These are phyloP conservation scores for Phytophthora europaea DNA, from an alignment of 352 stramenopile genomes.

Conservation along the genomic window DNA sequence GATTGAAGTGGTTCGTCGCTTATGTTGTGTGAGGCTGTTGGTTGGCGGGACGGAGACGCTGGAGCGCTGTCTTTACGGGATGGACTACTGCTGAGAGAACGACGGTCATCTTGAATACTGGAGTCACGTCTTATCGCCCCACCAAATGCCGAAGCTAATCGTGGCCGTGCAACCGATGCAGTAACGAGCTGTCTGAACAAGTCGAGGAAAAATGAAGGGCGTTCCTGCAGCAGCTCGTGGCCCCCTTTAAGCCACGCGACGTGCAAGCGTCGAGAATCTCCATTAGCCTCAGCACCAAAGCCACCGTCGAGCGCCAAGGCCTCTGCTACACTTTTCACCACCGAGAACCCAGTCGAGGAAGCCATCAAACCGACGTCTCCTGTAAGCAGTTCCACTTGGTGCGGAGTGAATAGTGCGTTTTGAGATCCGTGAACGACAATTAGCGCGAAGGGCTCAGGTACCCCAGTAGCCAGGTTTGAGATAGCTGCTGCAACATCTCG, in stretches of 20 bases:
- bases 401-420: conserved; percentile 52
- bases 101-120: background rate
- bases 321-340: conserved; percentile 19
- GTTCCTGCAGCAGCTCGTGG: conserved; percentile 79
- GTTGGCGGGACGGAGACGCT: background rate
- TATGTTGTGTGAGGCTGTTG: background rate
- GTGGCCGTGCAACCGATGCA: background rate
- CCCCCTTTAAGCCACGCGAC: conserved; percentile 83
- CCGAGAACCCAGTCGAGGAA: conserved; percentile 12
- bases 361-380: background rate
- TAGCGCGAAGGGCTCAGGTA: conserved; percentile 51
- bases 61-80: conserved; percentile 1
- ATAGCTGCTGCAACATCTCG: conserved; percentile 33
- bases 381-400: conserved; percentile 45
- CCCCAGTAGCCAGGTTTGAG: conserved; percentile 39
- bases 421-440: conserved; percentile 71
- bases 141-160: background rate
- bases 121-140: background rate
- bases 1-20: background rate
- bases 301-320: conserved; percentile 16
- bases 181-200: conserved; percentile 58
- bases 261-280: conserved; percentile 39
- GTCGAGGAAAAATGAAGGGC: conserved; percentile 57
- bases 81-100: conserved; percentile 2
- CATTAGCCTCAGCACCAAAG: background rate